Percentiles rank a stretch among this genome's conserved stretches.
Conservation (phyloP, 768 basidiomycete genomes). For the Glaciozyma antarctica region DNA sequence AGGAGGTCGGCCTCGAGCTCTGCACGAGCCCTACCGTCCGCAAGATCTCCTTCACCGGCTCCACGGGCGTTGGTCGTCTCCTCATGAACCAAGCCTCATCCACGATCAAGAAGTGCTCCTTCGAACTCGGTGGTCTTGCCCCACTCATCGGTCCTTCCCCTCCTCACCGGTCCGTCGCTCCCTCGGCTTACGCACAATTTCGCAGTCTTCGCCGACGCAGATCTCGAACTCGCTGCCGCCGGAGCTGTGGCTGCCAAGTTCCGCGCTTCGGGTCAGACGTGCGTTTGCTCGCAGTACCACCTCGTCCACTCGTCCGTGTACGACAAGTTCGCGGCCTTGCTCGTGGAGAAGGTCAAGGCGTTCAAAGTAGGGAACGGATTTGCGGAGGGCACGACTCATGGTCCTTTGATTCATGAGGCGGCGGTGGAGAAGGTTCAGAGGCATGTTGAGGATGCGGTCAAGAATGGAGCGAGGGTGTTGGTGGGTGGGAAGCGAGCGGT, state of each 20-base stretch:
- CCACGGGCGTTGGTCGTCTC: conserved; percentile 42
- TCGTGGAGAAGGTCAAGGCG: conserved; percentile 53
- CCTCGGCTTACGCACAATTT: too few species aligned
- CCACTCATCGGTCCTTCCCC: conserved; percentile 57
- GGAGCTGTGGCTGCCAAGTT: neutral
- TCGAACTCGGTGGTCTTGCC: conserved; percentile 85
- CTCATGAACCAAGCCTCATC: conserved; percentile 38
- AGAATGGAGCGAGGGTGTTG: conserved; percentile 74
- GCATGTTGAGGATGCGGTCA: conserved; percentile 81
- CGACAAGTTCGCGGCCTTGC: conserved; percentile 78
- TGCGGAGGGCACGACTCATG: conserved; percentile 60
- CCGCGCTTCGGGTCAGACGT: conserved; percentile 22
- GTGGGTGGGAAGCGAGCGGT: conserved; percentile 70
- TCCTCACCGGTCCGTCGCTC: too few species aligned
- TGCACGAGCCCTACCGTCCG: conserved; percentile 76
- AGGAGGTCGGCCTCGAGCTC: conserved; percentile 85
- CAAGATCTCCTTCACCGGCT: conserved; percentile 57
- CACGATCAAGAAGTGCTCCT: conserved; percentile 41
- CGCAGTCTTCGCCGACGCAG: conserved; percentile 77
- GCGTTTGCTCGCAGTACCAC: conserved; percentile 76
- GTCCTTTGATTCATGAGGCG: conserved; percentile 79
- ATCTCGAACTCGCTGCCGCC: conserved; percentile 45
- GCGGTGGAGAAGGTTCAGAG: conserved; percentile 69
- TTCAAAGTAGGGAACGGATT: conserved; percentile 74
- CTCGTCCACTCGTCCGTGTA: conserved; percentile 78